Evolutionary conservation across 768 basidiomycete species (phyloP), one percentile per base, ranked within the genome.

Genomic region (Rhodotorula toruloides): DNA sequence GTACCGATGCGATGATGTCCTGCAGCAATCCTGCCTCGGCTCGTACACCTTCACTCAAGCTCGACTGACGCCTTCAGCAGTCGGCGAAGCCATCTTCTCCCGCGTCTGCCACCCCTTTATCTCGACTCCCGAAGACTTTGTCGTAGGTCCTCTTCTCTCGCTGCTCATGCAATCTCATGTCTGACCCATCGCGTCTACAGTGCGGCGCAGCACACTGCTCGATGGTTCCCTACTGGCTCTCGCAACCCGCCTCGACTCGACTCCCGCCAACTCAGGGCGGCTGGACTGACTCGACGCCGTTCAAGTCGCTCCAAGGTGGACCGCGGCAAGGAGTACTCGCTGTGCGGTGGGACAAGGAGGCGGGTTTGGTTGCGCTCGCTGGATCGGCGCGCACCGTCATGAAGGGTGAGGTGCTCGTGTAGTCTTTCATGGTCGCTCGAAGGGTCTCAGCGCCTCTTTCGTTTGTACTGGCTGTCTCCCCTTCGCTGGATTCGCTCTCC

Each of bases 121-220:
- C 17, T 11, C 9, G 21, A 2, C 16, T 52, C 5, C 22, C 22
- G 8, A 8, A 6, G 21, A 3, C 21, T 10, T 22, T 52, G 32
- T 7, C n/a, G 2, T 14, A 7, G 11, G 25, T 11, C 52, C 3
- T 36, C 52, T n/a, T 4, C 34, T n/a, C 25, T 5, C 21, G 13
- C 43, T 21, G 17, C 32, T 27, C n/a, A 11, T 22, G 8, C 44
- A 22, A 9, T 25, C 25, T 25, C 21, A 46, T 4, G 11, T 12
- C 31, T 8, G 31, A 22, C 43, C 17, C 43, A 22, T 21, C 25
- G 22, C 43, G 12, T 22, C 32, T 36, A 1, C 60, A 61, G 14
- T 73, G 71, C 31, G 77, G 77, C 1, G 74, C 73, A 4, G 76
- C 76, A 10, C 76, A 77, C 58, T 63, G 70, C 27, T 29, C 75